These are phyloP conservation scores for Candida hungchunana DNA, from an alignment of 805 yeast species.

Conservation along the genomic window DNA sequence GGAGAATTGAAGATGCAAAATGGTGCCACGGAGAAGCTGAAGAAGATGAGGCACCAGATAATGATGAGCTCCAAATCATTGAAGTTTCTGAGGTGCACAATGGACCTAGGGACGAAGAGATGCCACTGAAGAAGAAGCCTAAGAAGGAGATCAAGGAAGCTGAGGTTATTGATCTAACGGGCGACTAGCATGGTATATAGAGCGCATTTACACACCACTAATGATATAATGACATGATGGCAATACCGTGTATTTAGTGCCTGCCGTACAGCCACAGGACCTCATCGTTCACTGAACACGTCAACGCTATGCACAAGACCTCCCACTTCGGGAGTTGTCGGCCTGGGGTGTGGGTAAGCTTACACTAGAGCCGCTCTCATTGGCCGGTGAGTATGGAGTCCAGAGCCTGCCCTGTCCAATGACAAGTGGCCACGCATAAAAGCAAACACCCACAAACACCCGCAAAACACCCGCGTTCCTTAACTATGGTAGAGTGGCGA, in stretches of 20 bases:
- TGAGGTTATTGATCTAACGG: conserved; percentile 11
- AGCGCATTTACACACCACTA: neutral
- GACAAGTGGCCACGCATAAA: neutral
- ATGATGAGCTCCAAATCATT: conserved; percentile 39
- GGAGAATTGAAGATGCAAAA: conserved; percentile 49
- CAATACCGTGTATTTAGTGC: neutral
- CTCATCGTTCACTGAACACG: too few species aligned
- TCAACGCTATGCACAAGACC: neutral
- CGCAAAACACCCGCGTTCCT: conserved; percentile 11
- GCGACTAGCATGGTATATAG: conserved; percentile 1
- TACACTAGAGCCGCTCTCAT: conserved; percentile 6
- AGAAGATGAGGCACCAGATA: conserved; percentile 35
- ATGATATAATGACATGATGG: neutral
- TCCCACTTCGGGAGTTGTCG: neutral
- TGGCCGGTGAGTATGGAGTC: conserved; percentile 8
- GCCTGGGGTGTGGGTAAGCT: conserved; percentile 1
- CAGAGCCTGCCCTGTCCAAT: conserved; percentile 9
- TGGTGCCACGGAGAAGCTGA: conserved; percentile 39
- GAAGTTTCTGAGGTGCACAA: conserved; percentile 5
- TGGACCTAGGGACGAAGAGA: neutral
- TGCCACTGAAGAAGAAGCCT: neutral
- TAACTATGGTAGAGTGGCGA: conserved; percentile 15
- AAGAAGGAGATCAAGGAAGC: neutral
- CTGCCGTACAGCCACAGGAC: too few species aligned
- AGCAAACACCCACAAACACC: conserved; percentile 16